Base-by-base conservation (phyloP, 2,329 filamentous ascomycete species). In the Balansia obtecta region DNA sequence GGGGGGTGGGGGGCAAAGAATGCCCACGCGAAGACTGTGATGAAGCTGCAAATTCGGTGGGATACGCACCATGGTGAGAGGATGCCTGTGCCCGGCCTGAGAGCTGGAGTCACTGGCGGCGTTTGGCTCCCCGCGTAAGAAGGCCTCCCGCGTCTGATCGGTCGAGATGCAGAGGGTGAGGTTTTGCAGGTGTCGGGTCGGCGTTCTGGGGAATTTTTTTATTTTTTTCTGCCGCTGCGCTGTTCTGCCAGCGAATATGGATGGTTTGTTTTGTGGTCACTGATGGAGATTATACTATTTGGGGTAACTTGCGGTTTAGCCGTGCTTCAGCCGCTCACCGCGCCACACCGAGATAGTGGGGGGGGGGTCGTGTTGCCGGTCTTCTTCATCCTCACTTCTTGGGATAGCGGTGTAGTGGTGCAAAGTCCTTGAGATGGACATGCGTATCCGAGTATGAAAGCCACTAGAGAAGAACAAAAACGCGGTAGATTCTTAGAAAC, bases 41-140 rank as follows among this genome's bases (percentile, higher is more conserved):
- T 15, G 46, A 42, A 34, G 39, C 30, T 18, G 33, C 39, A 22
- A 4, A 33, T 32, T 16, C 2, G 46, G 34, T 49, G 50, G 34
- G 15, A 51, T 45, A 52, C 55, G 51, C 63, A 64, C 62, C 62
- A 65, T 65, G 59, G 50, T 62, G 56, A 56, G 22, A 46, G 37
- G 46, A 27, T 1, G 8, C 27, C 27, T 6, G 27, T 13, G 11
- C 12, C 32, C 33, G 39, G 41, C 52, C 42, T 43, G n/a, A n/a
- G n/a, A 37, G 18, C 34, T 16, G 27, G 33, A 44, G 16, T 45
- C 44, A 30, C 52, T 43, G 39, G 27, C 43, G n/a, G 30, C 37
- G 13, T 33, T n/a, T 33, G 13, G 48, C 22, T 46, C 49, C 38
- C 41, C 41, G 38, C 22, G 42, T 54, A 22, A 53, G 52, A 52